These are phyloP conservation scores for Isoetes taiwanensis DNA, from an alignment of 75 land plant species.

Conservation along the genomic window DNA sequence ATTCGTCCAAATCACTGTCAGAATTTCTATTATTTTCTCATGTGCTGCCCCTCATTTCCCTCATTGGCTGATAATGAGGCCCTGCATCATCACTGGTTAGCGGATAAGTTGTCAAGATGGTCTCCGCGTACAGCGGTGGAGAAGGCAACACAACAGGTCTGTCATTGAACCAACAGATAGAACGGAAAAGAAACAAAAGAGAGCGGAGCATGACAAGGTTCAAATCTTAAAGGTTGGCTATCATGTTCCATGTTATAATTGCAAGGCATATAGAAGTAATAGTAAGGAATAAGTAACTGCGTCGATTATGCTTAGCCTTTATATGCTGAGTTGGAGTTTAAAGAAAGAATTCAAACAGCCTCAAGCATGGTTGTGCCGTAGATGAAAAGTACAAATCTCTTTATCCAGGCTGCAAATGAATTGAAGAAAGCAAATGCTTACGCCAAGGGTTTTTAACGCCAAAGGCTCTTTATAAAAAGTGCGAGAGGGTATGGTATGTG, in stretches of 20 bases:
- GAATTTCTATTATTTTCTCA: no score
- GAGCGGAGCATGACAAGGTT: constrained; percentile 43
- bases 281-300: background rate
- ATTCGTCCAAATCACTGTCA: no score
- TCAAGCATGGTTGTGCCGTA: constrained; percentile 15
- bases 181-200: constrained; percentile 35
- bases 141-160: constrained; percentile 33
- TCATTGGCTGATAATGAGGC: no score
- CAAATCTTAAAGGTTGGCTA: constrained; percentile 33
- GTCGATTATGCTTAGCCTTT: constrained; percentile 26
- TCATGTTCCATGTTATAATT: background rate
- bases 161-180: constrained; percentile 33
- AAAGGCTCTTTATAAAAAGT: no score
- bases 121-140: constrained; percentile 56
- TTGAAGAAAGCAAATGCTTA: constrained; percentile 27
- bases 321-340: constrained; percentile 37
- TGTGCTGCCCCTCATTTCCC: no score
- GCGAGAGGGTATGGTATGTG: constrained; percentile 22
- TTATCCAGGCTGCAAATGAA: constrained; percentile 18
- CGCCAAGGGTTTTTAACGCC: no score
- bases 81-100: no score
- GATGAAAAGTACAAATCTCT: constrained; percentile 20
- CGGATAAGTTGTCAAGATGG: no score
- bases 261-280: background rate
- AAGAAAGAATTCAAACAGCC: constrained; percentile 14